Evolutionary conservation across 2,329 filamentous ascomycete genomes (phyloP).

Genomic region (Monilinia laxa): DNA sequence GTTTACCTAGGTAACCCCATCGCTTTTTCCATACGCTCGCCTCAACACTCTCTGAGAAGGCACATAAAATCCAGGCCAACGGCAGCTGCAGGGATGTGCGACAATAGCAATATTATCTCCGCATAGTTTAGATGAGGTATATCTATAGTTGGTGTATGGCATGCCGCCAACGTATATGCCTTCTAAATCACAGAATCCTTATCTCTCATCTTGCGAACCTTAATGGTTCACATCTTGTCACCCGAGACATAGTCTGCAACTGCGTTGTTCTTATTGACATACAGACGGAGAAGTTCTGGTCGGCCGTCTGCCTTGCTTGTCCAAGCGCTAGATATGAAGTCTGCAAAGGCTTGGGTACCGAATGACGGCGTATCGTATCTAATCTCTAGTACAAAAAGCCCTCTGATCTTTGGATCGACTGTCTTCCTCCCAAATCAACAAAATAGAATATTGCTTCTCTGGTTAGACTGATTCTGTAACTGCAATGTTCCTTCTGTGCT

Average conservation of each 20-base stretch:
- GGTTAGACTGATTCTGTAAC: neutral
- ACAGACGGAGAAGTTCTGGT: neutral
- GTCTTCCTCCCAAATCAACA: neutral
- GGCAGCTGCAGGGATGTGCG: neutral
- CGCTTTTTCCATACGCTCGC: neutral
- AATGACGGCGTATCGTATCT: neutral
- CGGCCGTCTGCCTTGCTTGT: neutral
- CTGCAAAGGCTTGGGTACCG: neutral
- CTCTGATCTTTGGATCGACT: neutral
- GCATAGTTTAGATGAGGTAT: neutral
- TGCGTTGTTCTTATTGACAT: neutral
- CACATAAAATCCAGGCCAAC: neutral
- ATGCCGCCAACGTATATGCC: neutral
- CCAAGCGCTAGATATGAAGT: conserved; percentile 9
- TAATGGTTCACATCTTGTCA: neutral
- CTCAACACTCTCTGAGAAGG: neutral
- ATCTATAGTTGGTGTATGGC: neutral
- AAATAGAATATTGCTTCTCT: neutral
- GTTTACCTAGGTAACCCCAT: neutral
- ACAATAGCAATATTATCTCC: neutral
- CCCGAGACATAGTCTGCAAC: neutral
- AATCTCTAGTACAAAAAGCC: neutral
- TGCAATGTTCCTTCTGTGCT: neutral
- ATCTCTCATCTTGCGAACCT: neutral
- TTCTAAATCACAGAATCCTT: neutral